Evolutionary conservation across 257 asterid species (phyloP), one percentile per base, ranked within the genome.

Genomic region (Nemophila menziesii): DNA sequence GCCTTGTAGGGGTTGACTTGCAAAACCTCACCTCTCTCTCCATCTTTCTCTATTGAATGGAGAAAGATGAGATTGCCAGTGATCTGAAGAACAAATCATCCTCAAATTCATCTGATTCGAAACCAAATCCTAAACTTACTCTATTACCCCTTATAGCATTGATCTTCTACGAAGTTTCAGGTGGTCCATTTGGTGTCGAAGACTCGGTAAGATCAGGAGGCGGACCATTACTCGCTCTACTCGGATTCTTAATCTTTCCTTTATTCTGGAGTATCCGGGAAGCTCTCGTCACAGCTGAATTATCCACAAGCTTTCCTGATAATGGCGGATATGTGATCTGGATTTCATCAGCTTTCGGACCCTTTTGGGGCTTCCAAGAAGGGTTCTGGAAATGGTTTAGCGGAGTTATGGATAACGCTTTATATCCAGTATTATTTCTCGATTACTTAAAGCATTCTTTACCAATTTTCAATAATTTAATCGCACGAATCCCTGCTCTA

Each of bases 311-410:
- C 72, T 65, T 69, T 49, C 77, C 77, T 11, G 77, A 65, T 46
- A 65, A 69, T 46, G 67, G 67, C 29, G 77, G 77, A 11, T 65
- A 69, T 61, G 73, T 69, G 22, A 72, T 69, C 18, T 69, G 77
- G 77, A 72, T 69, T 44, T 69, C 77, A 14, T 51, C 69, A 16
- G 73, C 77, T 39, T 61, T 69, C 13, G 77, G 77, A 1, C 66
- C 66, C 8, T 69, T 22, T 22, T 69, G 73, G 77, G 77, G 72
- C 2, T 69, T 69, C 27, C 77, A 69, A 24, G 69, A 65, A 57
- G 77, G 77, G 44, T 69, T 72, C 72, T 17, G 64, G 77, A 69
- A 69, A 57, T 69, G 77, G 77, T 64, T 61, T 7, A 69, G 77
- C 33, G 77, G 77, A 14, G 73, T 65, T 20, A 65, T 65, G 17